Percentiles rank a stretch among this genome's conserved stretches.
Evolutionary conservation across 495 filamentous ascomycete genomes (phyloP).

Genomic region (Penicillium fimorum): DNA sequence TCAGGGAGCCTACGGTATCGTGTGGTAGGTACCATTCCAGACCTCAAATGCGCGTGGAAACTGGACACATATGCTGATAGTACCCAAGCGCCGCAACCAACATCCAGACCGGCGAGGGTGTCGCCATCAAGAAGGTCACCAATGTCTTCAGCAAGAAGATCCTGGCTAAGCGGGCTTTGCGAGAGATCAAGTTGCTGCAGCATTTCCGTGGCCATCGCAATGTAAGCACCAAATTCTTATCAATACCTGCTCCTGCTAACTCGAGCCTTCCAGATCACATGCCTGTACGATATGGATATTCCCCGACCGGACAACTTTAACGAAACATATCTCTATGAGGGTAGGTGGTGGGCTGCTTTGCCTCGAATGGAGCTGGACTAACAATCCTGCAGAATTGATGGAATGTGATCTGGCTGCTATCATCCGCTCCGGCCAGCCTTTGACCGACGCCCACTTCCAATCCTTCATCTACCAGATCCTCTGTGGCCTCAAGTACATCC

Average conservation of each 20-base stretch:
- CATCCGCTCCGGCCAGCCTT: conserved; percentile 90
- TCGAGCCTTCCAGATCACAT: conserved; percentile 72
- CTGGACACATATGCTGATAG: conserved; percentile 8
- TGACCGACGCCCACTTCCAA: conserved; percentile 96
- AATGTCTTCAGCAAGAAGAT: conserved; percentile 99
- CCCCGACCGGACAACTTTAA: conserved; percentile 98
- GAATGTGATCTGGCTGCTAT: conserved; percentile 98
- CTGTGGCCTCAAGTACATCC: conserved; percentile 96
- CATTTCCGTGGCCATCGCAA: conserved; percentile 91
- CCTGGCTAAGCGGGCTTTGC: conserved; percentile 90
- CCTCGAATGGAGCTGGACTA: conserved; percentile 8
- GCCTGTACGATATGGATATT: conserved; percentile 99
- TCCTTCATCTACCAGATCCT: conserved; percentile 95
- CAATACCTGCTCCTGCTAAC: conserved; percentile 26
- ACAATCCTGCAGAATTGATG: conserved; percentile 76
- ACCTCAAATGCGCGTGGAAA: background rate
- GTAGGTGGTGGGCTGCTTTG: conserved; percentile 42
- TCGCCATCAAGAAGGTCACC: conserved; percentile 98
- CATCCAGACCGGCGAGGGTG: conserved; percentile 86
- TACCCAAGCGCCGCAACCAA: conserved; percentile 81
- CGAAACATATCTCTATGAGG: conserved; percentile 98
- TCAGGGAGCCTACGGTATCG: conserved; percentile 97
- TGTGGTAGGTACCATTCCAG: conserved; percentile 68
- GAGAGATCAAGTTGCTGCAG: conserved; percentile 98
- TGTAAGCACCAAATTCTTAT: conserved; percentile 42